Conservation (phyloP, 2,329 filamentous ascomycete genomes). For the Periglandula ipomoeae region DNA sequence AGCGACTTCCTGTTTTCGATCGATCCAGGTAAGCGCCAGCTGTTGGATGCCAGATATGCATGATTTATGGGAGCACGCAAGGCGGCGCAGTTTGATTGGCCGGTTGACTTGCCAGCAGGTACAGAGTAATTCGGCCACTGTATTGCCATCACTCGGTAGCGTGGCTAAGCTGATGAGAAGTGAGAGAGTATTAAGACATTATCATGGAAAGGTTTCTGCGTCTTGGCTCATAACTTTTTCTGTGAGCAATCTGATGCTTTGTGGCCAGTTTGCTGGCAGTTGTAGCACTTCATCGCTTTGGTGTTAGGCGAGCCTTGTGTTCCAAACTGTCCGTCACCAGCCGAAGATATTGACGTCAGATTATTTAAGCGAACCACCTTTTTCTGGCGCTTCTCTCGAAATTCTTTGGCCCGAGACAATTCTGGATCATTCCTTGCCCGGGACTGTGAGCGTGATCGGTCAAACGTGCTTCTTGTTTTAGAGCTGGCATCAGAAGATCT, state of each 20-base stretch:
- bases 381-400: slow-evolving; percentile 51
- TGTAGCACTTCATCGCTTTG: slow-evolving; percentile 41
- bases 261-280: slow-evolving; percentile 54
- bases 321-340: slow-evolving; percentile 15
- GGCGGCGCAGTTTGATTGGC: too few relatives aligned
- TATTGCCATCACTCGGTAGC: background rate
- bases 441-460: slow-evolving; percentile 25
- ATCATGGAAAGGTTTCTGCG: background rate
- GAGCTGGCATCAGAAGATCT: slow-evolving; percentile 16
- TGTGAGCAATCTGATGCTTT: slow-evolving; percentile 45
- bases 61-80: too few relatives aligned
- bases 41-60: too few relatives aligned
- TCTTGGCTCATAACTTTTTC: slow-evolving; percentile 8
- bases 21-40: too few relatives aligned
- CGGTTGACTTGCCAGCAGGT: too few relatives aligned
- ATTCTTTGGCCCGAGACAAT: slow-evolving; percentile 30
- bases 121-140: too few relatives aligned
- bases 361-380: slow-evolving; percentile 59
- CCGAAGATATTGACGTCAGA: slow-evolving; percentile 50
- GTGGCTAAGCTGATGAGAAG: background rate
- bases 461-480: slow-evolving; percentile 11
- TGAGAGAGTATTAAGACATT: background rate
- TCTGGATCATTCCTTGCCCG: slow-evolving; percentile 18
- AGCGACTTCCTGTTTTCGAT: too few relatives aligned
- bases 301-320: slow-evolving; percentile 12